Conservation (phyloP, 148 eudicot genomes). For the Nepenthes gracilis region DNA sequence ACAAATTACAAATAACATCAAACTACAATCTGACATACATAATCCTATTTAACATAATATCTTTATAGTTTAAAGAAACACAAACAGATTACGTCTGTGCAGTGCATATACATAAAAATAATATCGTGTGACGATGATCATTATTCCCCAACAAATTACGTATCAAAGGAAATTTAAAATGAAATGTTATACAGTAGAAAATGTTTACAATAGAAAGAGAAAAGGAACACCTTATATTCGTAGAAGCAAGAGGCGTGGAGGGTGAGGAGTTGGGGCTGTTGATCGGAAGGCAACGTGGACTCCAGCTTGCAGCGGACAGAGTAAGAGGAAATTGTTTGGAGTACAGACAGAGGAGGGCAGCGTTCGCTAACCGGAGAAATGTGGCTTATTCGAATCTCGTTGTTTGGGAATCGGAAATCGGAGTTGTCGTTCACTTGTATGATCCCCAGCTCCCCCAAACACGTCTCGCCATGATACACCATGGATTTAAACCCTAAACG, state of each 20-base stretch:
- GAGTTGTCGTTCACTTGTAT: constrained; percentile 26
- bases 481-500: not conserved
- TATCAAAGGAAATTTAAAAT: too few relatives aligned
- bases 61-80: too few relatives aligned
- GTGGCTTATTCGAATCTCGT: constrained; percentile 62
- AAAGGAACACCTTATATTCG: constrained; percentile 38
- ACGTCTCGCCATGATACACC: not conserved
- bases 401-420: constrained; percentile 52
- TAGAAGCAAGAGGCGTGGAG: constrained; percentile 62
- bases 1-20: not conserved
- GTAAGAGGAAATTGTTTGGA: constrained; percentile 47
- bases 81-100: too few relatives aligned
- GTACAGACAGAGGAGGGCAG: constrained; percentile 58
- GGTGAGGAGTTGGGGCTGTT: constrained; percentile 28
- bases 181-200: too few relatives aligned
- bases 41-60: too few relatives aligned
- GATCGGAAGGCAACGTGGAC: constrained; percentile 25
- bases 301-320: constrained; percentile 76
- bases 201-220: not conserved
- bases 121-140: too few relatives aligned
- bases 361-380: constrained; percentile 45
- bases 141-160: too few relatives aligned
- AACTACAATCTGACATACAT: not conserved
- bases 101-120: too few relatives aligned
- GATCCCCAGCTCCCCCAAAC: constrained; percentile 39